Base-by-base conservation (phyloP, 2,329 filamentous ascomycete genomes). In the Ophiostoma populinum region DNA sequence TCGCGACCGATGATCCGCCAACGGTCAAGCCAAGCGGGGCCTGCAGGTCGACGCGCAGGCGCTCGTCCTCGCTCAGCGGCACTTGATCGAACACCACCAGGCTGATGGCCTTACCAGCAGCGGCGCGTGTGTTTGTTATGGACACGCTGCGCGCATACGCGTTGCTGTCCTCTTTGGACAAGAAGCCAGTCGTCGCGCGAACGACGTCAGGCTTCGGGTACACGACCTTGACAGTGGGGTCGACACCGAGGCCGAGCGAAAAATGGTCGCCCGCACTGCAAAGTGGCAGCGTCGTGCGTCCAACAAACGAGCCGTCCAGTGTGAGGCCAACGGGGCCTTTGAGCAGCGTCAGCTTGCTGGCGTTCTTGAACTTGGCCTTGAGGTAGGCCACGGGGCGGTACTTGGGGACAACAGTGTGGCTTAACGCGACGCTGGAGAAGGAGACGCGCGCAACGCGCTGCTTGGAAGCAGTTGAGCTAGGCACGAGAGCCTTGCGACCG, bases 241-340 rank as follows among this genome's bases (percentile, higher is more conserved):
- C 71, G 5, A 74, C 56, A n/a, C 72, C 72, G 0, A 77, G 55
- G 32, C 57, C 57, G 2, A 77, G 53, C 16, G 51, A 55, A 47
- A 77, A 66, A 2, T 48, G 44, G 34, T 70, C 66, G 24, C 67
- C 67, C 0, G 67, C 54, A 30, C 59, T 63, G 47, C 69, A 72
- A 20, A 63, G 61, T 2, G 70, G 67, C 22, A 76, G 54, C 1
- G 48, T 55, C 2, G 63, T 61, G 37, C 66, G 66, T 4, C 72
- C 71, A 36, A 77, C 55, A 51, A 76, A 77, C 7, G 60, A 61
- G 3, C 69, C 67, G 46, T 78, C 73, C n/a, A 77, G 61, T 1
- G 67, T 75, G 7, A 77, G 55, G 5, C 70, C 67, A 0, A 61
- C 59, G 2, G 59, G 58, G 5, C 70, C 71, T 33, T 56, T 55